Percentiles rank a stretch among this genome's conserved stretches.
Evolutionary conservation across 306 rosid species (phyloP).

Genomic region (Prunus salicina): DNA sequence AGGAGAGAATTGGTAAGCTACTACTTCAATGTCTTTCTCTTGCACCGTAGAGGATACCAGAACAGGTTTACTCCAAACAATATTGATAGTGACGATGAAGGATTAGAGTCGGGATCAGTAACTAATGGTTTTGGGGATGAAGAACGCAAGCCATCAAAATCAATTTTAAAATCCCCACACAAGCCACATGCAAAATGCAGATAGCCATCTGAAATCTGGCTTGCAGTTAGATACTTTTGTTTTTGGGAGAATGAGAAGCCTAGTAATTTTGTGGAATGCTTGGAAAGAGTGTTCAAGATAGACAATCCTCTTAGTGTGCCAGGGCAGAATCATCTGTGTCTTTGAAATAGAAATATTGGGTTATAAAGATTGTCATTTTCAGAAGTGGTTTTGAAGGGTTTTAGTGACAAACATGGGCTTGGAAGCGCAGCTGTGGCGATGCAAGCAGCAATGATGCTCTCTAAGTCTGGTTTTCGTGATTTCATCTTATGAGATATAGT

Average conservation of each 20-base stretch:
- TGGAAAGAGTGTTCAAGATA: background rate
- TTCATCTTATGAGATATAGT: slow-evolving; percentile 1
- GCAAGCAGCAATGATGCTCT: slow-evolving; percentile 2
- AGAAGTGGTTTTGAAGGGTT: background rate
- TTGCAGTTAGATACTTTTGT: slow-evolving; percentile 4
- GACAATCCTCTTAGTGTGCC: background rate
- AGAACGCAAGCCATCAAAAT: slow-evolving; percentile 28
- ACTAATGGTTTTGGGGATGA: slow-evolving; percentile 40
- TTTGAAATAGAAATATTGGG: background rate
- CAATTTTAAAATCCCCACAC: slow-evolving; percentile 44
- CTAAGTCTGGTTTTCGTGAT: slow-evolving; percentile 11
- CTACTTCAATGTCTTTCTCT: slow-evolving; percentile 76
- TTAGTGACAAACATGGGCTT: background rate
- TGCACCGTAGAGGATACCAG: slow-evolving; percentile 73
- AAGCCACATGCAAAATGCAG: slow-evolving; percentile 33
- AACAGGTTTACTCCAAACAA: slow-evolving; percentile 60
- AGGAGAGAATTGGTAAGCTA: slow-evolving; percentile 71
- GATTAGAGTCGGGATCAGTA: slow-evolving; percentile 32
- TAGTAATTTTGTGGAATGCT: slow-evolving; percentile 19
- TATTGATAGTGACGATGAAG: slow-evolving; percentile 75
- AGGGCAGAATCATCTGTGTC: background rate
- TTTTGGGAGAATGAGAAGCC: slow-evolving; percentile 15
- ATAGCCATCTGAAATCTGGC: slow-evolving; percentile 13
- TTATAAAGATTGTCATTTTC: background rate
- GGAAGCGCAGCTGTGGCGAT: slow-evolving; percentile 13